A percentile compares a stretch with the other conserved stretches of the same genome.
These are phyloP conservation scores for Rhizopogon vulgaris DNA, from an alignment of 768 basidiomycete genomes.

Conservation along the genomic window DNA sequence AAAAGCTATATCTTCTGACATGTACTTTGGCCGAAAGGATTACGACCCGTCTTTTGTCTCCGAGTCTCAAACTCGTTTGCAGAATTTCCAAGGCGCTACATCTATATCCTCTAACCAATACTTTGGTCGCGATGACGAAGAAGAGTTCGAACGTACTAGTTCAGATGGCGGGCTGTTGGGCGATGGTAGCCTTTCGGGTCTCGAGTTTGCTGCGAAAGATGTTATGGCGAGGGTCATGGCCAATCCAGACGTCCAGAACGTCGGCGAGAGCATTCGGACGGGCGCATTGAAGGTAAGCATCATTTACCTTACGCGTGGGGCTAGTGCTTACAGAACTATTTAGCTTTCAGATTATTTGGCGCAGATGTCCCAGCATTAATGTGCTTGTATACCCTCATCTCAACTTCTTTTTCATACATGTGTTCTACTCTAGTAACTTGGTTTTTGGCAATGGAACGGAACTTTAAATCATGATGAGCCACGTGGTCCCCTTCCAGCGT, in stretches of 20 bases:
- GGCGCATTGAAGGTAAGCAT: conserved; percentile 75
- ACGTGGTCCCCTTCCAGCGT: not conserved
- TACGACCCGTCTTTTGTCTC: conserved; percentile 69
- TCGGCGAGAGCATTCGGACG: conserved; percentile 68
- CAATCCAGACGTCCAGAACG: conserved; percentile 85
- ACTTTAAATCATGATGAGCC: not conserved
- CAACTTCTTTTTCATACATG: not conserved
- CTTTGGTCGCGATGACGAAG: conserved; percentile 90
- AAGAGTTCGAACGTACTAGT: conserved; percentile 32
- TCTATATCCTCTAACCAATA: conserved; percentile 95
- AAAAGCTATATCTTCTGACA: conserved; percentile 96
- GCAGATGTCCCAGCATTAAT: conserved; percentile 49
- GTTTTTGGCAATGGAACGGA: not conserved
- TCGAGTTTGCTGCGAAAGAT: conserved; percentile 68
- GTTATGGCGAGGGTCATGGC: conserved; percentile 66
- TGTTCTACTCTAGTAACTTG: not conserved
- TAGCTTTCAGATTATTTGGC: conserved; percentile 65
- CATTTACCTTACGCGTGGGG: not conserved
- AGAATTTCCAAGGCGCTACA: conserved; percentile 84
- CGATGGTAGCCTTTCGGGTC: conserved; percentile 45
- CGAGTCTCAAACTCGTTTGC: conserved; percentile 79
- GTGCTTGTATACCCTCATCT: not conserved
- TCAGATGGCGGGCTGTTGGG: conserved; percentile 52
- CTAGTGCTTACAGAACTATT: not conserved
- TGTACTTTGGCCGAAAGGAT: conserved; percentile 88